Conservation (phyloP, 306 rosid species). For the Cucurbita maxima region DNA sequence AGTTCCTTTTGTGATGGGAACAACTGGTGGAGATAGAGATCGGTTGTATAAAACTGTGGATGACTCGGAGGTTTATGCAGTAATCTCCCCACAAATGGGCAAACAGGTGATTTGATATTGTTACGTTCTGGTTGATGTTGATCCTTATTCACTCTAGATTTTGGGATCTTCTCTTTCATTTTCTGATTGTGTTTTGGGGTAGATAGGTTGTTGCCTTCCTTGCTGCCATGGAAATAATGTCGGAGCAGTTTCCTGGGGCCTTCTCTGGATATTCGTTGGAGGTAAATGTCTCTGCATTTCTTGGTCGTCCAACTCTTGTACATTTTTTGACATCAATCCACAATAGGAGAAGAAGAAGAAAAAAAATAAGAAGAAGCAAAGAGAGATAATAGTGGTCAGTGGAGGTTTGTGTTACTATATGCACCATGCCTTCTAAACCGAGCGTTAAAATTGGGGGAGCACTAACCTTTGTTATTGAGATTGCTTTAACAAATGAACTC, state of each 20-base stretch:
- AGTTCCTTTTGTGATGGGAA: constrained; percentile 94
- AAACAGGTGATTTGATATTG: constrained; percentile 40
- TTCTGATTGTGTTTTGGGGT: constrained; percentile 10
- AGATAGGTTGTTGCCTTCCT: constrained; percentile 84
- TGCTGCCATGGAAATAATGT: constrained; percentile 92
- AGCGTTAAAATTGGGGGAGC: too few relatives aligned
- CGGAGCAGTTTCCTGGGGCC: constrained; percentile 91
- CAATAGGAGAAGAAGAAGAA: too few relatives aligned
- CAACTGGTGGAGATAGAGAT: constrained; percentile 86
- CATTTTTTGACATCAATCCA: too few relatives aligned
- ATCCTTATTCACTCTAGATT: not conserved
- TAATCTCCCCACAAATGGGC: constrained; percentile 97
- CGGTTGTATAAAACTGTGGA: constrained; percentile 45
- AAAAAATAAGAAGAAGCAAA: too few relatives aligned
- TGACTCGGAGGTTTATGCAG: constrained; percentile 60
- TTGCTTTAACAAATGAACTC: too few relatives aligned
- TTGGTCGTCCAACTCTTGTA: too few relatives aligned
- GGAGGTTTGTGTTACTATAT: too few relatives aligned
- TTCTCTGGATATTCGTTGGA: constrained; percentile 81
- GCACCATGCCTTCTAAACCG: too few relatives aligned
- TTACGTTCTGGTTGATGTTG: not conserved
- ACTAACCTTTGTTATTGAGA: too few relatives aligned
- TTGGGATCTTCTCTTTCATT: constrained; percentile 11
- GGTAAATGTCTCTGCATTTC: constrained; percentile 23
- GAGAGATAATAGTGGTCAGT: too few relatives aligned